Evolutionary conservation across 1,139 yeast species (phyloP), one percentile per base, ranked within the genome.

Genomic region (Suhomyces yuchorum): DNA sequence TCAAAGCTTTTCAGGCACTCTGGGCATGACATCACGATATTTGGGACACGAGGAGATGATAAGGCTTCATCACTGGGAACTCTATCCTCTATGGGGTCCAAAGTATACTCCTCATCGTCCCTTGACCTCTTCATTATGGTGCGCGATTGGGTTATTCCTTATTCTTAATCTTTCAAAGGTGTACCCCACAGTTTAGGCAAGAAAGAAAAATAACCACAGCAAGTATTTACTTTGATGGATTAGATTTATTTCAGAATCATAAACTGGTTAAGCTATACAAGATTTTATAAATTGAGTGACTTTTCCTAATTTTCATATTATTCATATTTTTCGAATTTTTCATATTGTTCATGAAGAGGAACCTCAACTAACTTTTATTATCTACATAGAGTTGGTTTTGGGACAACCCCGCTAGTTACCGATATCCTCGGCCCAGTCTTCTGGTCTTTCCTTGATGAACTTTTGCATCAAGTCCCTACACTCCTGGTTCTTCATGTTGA

Each of bases 351-450:
- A 26, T 12, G 11, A 12, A 26, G 14, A 26, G 30, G 30, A 26
- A 2, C 34, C 28, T 15, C 19, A 17, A 22, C 3, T 11, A 12
- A 26, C 4, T 11, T 12, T 20, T 20, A 20, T 4, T 20, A 5
- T 20, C 23, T 20, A 20, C 23, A n/a, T n/a, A n/a, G n/a, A n/a
- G n/a, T n/a, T n/a, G n/a, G n/a, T n/a, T n/a, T n/a, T n/a, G n/a
- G n/a, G n/a, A n/a, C n/a, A n/a, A n/a, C n/a, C n/a, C n/a, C n/a
- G n/a, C n/a, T n/a, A n/a, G n/a, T n/a, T n/a, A n/a, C 97, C 97
- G 60, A 91, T 91, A 64, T 91, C 97, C 67, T 91, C 97, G 63
- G 77, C 77, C 97, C 97, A 91, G 52, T 84, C 87, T 43, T 77
- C 74, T 7, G 97, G 96, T 53, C 85, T 80, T 58, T 87, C 90